Evolutionary conservation across 257 asterid genomes (phyloP).

Genomic region (Salvia hispanica): DNA sequence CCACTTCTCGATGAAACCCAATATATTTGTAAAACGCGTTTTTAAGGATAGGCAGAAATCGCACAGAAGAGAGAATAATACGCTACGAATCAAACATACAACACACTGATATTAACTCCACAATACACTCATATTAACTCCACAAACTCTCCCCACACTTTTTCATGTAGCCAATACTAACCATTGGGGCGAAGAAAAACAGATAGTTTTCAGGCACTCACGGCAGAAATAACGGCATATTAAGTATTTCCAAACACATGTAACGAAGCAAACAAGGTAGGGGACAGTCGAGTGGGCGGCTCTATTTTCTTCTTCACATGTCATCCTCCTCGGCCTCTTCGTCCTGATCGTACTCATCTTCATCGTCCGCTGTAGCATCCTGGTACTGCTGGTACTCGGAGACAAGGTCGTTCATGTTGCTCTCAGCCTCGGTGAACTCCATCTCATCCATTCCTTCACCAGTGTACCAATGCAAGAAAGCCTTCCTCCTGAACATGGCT

Average conservation of each 20-base stretch:
- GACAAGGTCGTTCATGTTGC: slow-evolving; percentile 82
- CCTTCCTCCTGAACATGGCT: slow-evolving; percentile 82
- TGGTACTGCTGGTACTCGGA: slow-evolving; percentile 89
- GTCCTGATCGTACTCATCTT: slow-evolving; percentile 63
- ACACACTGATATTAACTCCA: slow-evolving; percentile 16
- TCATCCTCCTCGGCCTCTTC: slow-evolving; percentile 44
- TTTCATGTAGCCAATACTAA: not conserved
- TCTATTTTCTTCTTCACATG: slow-evolving; percentile 32
- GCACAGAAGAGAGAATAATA: not conserved
- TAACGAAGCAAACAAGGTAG: slow-evolving; percentile 2
- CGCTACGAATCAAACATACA: slow-evolving; percentile 22
- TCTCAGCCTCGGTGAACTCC: slow-evolving; percentile 79
- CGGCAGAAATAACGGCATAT: slow-evolving; percentile 17
- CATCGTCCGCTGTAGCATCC: slow-evolving; percentile 83
- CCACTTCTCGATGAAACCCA: too few relatives aligned
- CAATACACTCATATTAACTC: slow-evolving; percentile 1
- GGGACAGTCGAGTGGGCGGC: not conserved
- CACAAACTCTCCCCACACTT: slow-evolving; percentile 15
- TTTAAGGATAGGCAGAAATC: not conserved
- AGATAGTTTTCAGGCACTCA: slow-evolving; percentile 21
- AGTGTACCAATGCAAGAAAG: slow-evolving; percentile 81
- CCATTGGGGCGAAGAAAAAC: slow-evolving; percentile 6
- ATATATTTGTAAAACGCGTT: too few relatives aligned
- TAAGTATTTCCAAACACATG: slow-evolving; percentile 16
- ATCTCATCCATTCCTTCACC: slow-evolving; percentile 79